phyloP scores from a whole-genome alignment of 2,329 filamentous ascomycete genomes.

The Coniochaeta sp. region DNA sequence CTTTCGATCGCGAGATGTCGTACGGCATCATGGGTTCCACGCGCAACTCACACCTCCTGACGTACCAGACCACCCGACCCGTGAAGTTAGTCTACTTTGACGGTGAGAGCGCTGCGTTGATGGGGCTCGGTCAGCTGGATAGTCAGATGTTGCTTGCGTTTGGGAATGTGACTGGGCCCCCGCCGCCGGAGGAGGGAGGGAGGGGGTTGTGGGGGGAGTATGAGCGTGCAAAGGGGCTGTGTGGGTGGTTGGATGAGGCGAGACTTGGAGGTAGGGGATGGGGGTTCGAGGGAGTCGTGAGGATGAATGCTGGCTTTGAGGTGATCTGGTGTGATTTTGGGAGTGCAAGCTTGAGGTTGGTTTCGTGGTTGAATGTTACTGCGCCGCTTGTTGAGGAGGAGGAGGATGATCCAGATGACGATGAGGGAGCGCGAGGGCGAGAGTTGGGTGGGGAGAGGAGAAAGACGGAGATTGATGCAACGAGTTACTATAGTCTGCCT shows the following conservation, averaged over 20 bases:
- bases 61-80: slow-evolving; percentile 33
- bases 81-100: slow-evolving; percentile 40
- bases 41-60: slow-evolving; percentile 35
- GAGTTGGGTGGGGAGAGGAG: background rate
- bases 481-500: slow-evolving; percentile 26
- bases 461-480: background rate
- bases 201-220: slow-evolving; percentile 36
- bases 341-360: slow-evolving; percentile 31
- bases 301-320: slow-evolving; percentile 45
- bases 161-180: slow-evolving; percentile 28
- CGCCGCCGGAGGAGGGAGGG: slow-evolving; percentile 17
- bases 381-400: slow-evolving; percentile 26
- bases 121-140: slow-evolving; percentile 36
- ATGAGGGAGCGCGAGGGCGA: background rate
- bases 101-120: slow-evolving; percentile 39
- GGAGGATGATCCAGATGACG: slow-evolving; percentile 4
- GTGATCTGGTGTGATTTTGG: slow-evolving; percentile 44
- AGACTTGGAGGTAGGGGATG: slow-evolving; percentile 31
- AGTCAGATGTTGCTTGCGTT: slow-evolving; percentile 42
- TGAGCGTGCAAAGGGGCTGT: slow-evolving; percentile 35
- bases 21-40: slow-evolving; percentile 42
- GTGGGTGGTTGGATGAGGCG: slow-evolving; percentile 31
- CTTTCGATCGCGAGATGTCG: slow-evolving; percentile 45
- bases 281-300: slow-evolving; percentile 40
- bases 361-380: slow-evolving; percentile 37